Conservation (phyloP, 2,329 filamentous ascomycete genomes). For the Talaromyces islandicus region DNA sequence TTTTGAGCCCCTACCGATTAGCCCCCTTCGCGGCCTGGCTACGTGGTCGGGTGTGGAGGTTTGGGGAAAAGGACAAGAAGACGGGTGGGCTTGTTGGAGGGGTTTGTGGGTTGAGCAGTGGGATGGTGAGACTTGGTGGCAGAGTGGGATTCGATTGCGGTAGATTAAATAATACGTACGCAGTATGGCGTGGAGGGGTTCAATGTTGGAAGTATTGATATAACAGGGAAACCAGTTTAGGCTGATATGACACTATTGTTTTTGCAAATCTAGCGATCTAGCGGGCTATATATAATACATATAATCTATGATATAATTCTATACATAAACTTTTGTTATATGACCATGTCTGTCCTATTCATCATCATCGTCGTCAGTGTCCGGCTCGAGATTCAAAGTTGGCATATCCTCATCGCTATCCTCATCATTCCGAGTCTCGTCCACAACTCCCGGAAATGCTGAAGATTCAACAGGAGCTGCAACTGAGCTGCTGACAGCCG, state of each 20-base stretch:
- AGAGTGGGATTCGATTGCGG: slow-evolving; percentile 41
- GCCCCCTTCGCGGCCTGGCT: slow-evolving; percentile 60
- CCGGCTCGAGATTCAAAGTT: slow-evolving; percentile 41
- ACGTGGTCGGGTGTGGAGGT: slow-evolving; percentile 51
- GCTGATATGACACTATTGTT: not conserved
- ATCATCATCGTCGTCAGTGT: slow-evolving; percentile 39
- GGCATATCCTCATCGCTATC: slow-evolving; percentile 47
- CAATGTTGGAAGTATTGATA: not conserved
- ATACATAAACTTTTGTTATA: not conserved
- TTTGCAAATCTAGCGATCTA: not conserved
- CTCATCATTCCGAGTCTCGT: slow-evolving; percentile 21
- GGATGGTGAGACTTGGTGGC: slow-evolving; percentile 59
- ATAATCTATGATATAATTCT: not conserved
- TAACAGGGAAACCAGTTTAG: not conserved
- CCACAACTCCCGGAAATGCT: not conserved
- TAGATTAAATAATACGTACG: slow-evolving; percentile 10
- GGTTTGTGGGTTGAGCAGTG: slow-evolving; percentile 53
- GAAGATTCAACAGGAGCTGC: not conserved
- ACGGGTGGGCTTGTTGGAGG: slow-evolving; percentile 64
- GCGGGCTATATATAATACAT: not conserved
- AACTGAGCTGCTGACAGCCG: not conserved
- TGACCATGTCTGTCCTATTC: slow-evolving; percentile 15
- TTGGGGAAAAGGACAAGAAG: slow-evolving; percentile 33
- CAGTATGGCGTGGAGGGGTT: not conserved
- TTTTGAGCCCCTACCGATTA: slow-evolving; percentile 75